Evolutionary conservation across 805 yeast species (phyloP).

Genomic region (Kluyveromyces wickerhamii): DNA sequence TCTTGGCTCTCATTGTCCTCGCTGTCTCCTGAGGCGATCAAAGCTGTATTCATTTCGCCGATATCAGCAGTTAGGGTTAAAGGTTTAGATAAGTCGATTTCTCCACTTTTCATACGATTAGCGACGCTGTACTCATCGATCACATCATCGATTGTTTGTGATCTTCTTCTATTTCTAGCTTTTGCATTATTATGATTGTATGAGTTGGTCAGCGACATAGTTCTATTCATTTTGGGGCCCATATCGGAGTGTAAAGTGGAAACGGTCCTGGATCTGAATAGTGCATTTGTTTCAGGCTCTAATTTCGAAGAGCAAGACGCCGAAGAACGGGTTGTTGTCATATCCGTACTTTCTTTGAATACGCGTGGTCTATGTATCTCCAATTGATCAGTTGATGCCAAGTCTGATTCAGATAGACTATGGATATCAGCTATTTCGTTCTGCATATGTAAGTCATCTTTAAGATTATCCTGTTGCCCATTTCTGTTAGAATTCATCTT

Average conservation of each 20-base stretch:
- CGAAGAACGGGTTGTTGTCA: not conserved
- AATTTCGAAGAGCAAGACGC: not conserved
- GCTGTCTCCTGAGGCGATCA: no score
- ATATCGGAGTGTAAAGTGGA: no score
- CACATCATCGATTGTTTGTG: constrained; percentile 34
- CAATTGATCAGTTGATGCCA: not conserved
- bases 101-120: constrained; percentile 23
- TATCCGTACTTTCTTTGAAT: not conserved
- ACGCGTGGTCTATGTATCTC: not conserved
- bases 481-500: no score
- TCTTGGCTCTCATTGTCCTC: no score
- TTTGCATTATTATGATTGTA: not conserved
- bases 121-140: constrained; percentile 35
- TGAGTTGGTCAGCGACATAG: not conserved
- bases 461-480: no score
- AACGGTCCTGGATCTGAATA: not conserved
- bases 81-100: constrained; percentile 26
- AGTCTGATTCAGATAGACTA: not conserved
- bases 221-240: not conserved
- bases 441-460: not conserved
- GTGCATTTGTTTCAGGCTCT: not conserved
- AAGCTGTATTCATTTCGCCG: constrained; percentile 16
- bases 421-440: not conserved
- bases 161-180: constrained; percentile 15
- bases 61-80: constrained; percentile 24